Evolutionary conservation across 129 eudicot genomes (phyloP), one percentile per base, ranked within the genome.

Genomic region (Tanacetum coccineum): DNA sequence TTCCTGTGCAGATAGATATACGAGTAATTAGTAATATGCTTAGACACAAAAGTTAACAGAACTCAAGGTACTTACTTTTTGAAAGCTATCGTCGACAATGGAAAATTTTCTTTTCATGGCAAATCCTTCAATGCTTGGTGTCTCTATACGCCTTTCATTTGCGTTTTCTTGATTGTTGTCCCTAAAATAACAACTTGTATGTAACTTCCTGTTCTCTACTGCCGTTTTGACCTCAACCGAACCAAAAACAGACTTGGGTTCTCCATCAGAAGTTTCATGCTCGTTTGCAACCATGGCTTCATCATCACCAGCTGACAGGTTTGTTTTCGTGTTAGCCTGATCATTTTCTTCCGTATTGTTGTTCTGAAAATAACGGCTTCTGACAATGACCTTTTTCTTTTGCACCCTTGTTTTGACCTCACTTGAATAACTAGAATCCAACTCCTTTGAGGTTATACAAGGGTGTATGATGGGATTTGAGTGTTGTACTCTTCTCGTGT

Each of bases 1-100:
- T n/a, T n/a, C n/a, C n/a, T n/a, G n/a, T n/a, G n/a, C n/a, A n/a
- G n/a, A n/a, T n/a, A n/a, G n/a, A n/a, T n/a, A n/a, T n/a, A n/a
- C n/a, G n/a, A n/a, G n/a, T n/a, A n/a, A n/a, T n/a, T n/a, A n/a
- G n/a, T n/a, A n/a, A n/a, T n/a, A n/a, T n/a, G n/a, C n/a, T n/a
- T n/a, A n/a, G n/a, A n/a, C n/a, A n/a, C n/a, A n/a, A n/a, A n/a
- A n/a, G n/a, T n/a, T n/a, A n/a, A n/a, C n/a, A n/a, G n/a, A n/a
- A n/a, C n/a, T n/a, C n/a, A n/a, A n/a, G n/a, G n/a, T n/a, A n/a
- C 86, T 75, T 86, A 84, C 97, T 5, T 60, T 76, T 22, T 75
- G 71, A 73, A 21, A 63, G 76, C 13, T 28, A 12, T 81, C 79
- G 15, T 83, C 81, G 9, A 58, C 64, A 5, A 69, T n/a, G 39